Evolutionary conservation across 2,329 filamentous ascomycete species (phyloP).

Genomic region (Xylaria polymorpha): DNA sequence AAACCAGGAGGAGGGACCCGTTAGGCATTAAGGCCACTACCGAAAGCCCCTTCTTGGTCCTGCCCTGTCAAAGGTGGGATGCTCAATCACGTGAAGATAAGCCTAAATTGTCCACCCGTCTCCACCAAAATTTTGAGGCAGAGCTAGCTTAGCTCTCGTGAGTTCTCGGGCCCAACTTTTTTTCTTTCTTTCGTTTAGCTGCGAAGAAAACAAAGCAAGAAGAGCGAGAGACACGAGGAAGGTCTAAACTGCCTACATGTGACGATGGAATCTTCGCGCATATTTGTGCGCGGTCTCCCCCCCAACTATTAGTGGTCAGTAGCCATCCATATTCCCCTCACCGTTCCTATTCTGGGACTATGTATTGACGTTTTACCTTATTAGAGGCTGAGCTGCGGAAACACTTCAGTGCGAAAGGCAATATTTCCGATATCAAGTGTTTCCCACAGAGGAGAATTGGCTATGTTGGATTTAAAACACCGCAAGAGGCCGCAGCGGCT

Average conservation of each 20-base stretch:
- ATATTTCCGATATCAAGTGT: conserved; percentile 92
- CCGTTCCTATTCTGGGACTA: neutral
- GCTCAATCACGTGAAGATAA: conserved; percentile 40
- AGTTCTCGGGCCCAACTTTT: conserved; percentile 16
- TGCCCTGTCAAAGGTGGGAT: conserved; percentile 13
- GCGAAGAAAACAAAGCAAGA: conserved; percentile 18
- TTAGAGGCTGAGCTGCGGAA: conserved; percentile 56
- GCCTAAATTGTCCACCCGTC: neutral
- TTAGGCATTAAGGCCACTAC: conserved; percentile 19
- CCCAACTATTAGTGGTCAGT: conserved; percentile 78
- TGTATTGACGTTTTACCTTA: conserved; percentile 25
- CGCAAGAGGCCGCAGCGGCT: conserved; percentile 82
- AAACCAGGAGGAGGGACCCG: neutral
- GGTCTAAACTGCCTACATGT: neutral
- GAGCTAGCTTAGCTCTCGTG: neutral
- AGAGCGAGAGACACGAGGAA: conserved; percentile 6
- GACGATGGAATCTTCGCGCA: conserved; percentile 67
- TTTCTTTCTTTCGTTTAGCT: conserved; percentile 17
- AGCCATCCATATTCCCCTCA: neutral
- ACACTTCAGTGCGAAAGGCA: conserved; percentile 81
- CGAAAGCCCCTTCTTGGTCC: neutral
- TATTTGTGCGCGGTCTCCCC: conserved; percentile 89
- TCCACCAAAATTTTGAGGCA: conserved; percentile 25
- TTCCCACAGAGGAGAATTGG: conserved; percentile 91
- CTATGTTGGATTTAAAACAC: conserved; percentile 91